Percentiles rank a stretch among this genome's conserved stretches.
Evolutionary conservation across 768 basidiomycete genomes (phyloP).

Genomic region (Lyophyllum shimeji): DNA sequence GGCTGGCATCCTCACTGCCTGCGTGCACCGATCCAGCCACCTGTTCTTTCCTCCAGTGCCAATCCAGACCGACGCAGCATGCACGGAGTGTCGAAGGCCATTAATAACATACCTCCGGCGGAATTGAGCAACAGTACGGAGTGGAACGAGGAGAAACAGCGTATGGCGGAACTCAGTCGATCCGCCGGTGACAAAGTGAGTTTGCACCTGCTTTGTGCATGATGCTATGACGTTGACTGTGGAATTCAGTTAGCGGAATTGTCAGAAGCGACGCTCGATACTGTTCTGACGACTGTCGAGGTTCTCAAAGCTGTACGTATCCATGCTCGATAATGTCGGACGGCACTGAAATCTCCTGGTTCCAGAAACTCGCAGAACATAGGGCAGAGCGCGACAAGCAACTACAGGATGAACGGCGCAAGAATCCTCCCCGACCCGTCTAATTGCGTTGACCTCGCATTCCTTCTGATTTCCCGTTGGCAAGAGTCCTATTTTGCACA

Average conservation of each 20-base stretch:
- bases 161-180: constrained; percentile 41
- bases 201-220: background rate
- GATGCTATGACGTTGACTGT: background rate
- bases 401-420: constrained; percentile 26
- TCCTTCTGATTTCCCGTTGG: no score
- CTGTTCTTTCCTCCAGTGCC: constrained; percentile 10
- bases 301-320: constrained; percentile 57
- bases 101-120: constrained; percentile 27
- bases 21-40: constrained; percentile 21
- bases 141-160: constrained; percentile 50
- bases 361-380: constrained; percentile 50
- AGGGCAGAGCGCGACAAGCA: constrained; percentile 50
- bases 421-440: constrained; percentile 24
- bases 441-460: background rate
- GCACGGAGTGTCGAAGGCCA: constrained; percentile 25
- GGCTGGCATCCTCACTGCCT: constrained; percentile 29
- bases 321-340: constrained; percentile 18
- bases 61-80: constrained; percentile 13
- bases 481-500: background rate
- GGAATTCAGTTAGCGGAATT: constrained; percentile 54
- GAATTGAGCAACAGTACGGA: constrained; percentile 26
- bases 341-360: constrained; percentile 22
- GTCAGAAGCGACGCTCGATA: constrained; percentile 68
- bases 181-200: constrained; percentile 53
- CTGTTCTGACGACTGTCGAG: constrained; percentile 55